Evolutionary conservation across 2,329 filamentous ascomycete species (phyloP).

Genomic region (Trichoderma sp.): DNA sequence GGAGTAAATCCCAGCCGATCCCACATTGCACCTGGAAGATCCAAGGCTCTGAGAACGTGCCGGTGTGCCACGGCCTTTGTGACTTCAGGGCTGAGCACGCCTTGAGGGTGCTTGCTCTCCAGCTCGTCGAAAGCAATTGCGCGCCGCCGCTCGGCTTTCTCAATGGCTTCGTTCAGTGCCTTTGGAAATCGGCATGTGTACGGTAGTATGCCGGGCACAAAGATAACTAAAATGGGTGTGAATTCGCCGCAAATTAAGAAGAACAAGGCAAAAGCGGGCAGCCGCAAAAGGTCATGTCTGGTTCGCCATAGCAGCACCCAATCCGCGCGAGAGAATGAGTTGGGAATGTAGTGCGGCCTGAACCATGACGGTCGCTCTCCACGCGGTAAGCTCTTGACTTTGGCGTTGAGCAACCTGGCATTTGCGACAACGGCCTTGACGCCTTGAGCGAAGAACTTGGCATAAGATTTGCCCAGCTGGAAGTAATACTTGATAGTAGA

Average conservation of each 20-base stretch:
- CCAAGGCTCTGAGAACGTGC: constrained; percentile 44
- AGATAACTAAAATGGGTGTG: constrained; percentile 74
- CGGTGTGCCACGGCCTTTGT: constrained; percentile 31
- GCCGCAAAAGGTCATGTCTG: constrained; percentile 68
- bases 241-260: constrained; percentile 81
- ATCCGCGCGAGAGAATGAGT: constrained; percentile 57
- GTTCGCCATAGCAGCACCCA: constrained; percentile 70
- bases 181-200: constrained; percentile 78
- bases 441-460: constrained; percentile 84
- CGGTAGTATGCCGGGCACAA: constrained; percentile 69
- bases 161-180: constrained; percentile 61
- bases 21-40: constrained; percentile 49
- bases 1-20: constrained; percentile 50
- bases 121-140: constrained; percentile 47
- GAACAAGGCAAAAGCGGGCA: constrained; percentile 75
- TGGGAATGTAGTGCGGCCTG: constrained; percentile 34
- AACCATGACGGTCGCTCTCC: constrained; percentile 52
- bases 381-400: constrained; percentile 43
- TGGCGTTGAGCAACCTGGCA: constrained; percentile 49
- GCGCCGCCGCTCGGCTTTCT: constrained; percentile 55
- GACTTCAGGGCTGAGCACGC: constrained; percentile 36
- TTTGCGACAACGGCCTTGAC: constrained; percentile 73
- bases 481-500: constrained; percentile 50
- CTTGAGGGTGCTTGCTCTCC: constrained; percentile 34
- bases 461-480: constrained; percentile 69